Percentiles rank a stretch among this genome's conserved stretches.
These are phyloP conservation scores for Xylaria sp. DNA, from an alignment of 2,329 filamentous ascomycete genomes.

Conservation along the genomic window DNA sequence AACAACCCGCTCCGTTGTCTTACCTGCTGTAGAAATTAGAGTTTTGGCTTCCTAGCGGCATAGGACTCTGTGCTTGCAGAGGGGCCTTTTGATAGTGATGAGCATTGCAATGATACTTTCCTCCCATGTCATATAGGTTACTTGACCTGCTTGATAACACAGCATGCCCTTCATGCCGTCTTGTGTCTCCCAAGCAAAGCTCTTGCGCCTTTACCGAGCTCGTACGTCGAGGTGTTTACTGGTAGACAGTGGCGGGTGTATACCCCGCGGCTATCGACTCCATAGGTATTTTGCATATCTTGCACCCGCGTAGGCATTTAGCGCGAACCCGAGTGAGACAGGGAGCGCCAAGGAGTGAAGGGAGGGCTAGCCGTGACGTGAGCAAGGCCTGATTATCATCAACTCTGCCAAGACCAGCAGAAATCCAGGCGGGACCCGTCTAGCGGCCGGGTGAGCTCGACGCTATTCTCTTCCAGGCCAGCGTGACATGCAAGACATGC, in stretches of 20 bases:
- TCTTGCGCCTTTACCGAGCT: not conserved
- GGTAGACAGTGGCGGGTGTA: not conserved
- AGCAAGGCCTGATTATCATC: conserved; percentile 30
- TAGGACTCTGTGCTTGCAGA: not conserved
- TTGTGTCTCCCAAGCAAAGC: not conserved
- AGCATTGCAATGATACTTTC: not conserved
- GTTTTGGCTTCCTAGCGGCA: conserved; percentile 2
- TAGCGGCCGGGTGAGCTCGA: conserved; percentile 26
- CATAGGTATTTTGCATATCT: not conserved
- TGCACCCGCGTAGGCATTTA: not conserved
- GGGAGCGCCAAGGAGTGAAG: not conserved
- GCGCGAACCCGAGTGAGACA: not conserved
- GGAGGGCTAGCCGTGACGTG: conserved; percentile 28
- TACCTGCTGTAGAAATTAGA: conserved; percentile 21
- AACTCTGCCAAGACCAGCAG: conserved; percentile 27
- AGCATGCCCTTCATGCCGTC: not conserved
- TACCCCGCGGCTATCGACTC: not conserved
- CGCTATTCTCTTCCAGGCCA: conserved; percentile 28
- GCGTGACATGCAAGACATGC: conserved; percentile 36
- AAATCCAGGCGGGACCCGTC: conserved; percentile 18
- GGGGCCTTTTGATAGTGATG: not conserved
- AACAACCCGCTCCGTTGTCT: conserved; percentile 31
- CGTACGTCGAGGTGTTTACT: not conserved
- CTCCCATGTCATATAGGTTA: not conserved
- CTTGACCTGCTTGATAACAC: not conserved